These are phyloP conservation scores for Backusella australiensis DNA, from an alignment of 192 early-diverging fungal species.

Conservation along the genomic window DNA sequence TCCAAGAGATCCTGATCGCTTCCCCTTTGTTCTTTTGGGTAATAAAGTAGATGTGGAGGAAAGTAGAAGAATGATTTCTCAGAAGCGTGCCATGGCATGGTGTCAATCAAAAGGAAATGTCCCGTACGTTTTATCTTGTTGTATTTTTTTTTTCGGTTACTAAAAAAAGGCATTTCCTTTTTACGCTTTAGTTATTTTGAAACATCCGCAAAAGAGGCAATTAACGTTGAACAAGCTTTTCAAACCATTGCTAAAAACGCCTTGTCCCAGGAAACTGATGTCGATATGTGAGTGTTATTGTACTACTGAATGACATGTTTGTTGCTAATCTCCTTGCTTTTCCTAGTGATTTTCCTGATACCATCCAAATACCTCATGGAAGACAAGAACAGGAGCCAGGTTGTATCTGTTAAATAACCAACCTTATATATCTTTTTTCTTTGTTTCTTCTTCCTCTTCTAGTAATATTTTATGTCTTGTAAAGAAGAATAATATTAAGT, in stretches of 20 bases:
- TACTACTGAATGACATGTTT: not conserved
- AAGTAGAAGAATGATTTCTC: conserved; percentile 84
- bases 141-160: not conserved
- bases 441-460: not conserved
- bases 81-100: conserved; percentile 97
- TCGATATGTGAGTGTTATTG: conserved; percentile 63
- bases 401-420: conserved; percentile 15
- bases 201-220: conserved; percentile 96
- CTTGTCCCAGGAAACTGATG: conserved; percentile 88
- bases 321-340: too few relatives aligned
- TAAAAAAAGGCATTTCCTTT: conserved; percentile 11
- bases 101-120: conserved; percentile 95
- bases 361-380: conserved; percentile 26
- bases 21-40: conserved; percentile 98
- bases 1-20: conserved; percentile 91
- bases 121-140: conserved; percentile 42
- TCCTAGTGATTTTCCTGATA: conserved; percentile 28
- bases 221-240: conserved; percentile 98
- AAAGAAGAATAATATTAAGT: not conserved
- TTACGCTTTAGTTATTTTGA: conserved; percentile 80
- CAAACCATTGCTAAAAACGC: conserved; percentile 94
- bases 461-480: not conserved
- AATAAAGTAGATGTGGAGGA: conserved; percentile 99
- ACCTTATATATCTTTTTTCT: not conserved
- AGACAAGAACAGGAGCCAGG: conserved; percentile 14